Percentiles rank a stretch among this genome's conserved stretches.
Evolutionary conservation across 1,284 basidiomycete species (phyloP).

Genomic region (Agaricales sp.): DNA sequence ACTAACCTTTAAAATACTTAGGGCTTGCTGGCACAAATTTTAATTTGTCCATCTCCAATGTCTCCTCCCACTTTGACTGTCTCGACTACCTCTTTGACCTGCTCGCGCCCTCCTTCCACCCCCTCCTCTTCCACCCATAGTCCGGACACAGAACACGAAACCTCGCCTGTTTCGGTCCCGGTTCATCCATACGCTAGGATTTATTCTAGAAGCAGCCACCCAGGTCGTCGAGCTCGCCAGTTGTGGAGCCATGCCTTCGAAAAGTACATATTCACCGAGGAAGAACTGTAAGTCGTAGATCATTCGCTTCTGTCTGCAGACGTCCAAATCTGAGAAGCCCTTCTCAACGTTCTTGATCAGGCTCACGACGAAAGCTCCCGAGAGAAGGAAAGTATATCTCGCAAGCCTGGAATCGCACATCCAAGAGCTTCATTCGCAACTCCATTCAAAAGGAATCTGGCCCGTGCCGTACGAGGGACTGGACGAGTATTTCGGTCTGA

Average conservation of each 20-base stretch:
- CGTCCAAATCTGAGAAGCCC: too few species aligned
- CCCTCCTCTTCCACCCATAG: too few species aligned
- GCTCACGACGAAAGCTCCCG: slow-evolving; percentile 52
- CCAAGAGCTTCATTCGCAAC: slow-evolving; percentile 43
- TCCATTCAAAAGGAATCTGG: slow-evolving; percentile 38
- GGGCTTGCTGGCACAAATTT: too few species aligned
- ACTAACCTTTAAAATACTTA: too few species aligned
- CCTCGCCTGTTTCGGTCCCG: too few species aligned
- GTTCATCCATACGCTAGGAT: too few species aligned
- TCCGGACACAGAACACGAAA: too few species aligned
- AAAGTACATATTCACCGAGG: slow-evolving; percentile 53
- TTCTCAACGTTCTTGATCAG: slow-evolving; percentile 14
- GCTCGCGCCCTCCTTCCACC: too few species aligned
- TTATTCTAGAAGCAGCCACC: too few species aligned
- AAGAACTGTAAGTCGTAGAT: slow-evolving; percentile 44
- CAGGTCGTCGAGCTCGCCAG: slow-evolving; percentile 59
- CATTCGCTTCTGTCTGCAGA: background rate
- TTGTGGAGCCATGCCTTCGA: slow-evolving; percentile 70
- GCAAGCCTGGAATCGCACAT: slow-evolving; percentile 54
- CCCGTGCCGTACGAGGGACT: slow-evolving; percentile 43
- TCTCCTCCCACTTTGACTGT: too few species aligned
- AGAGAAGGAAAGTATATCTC: slow-evolving; percentile 48
- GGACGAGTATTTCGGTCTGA: slow-evolving; percentile 48
- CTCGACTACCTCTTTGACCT: too few species aligned
- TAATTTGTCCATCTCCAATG: too few species aligned